Conservation (phyloP, 179 eudicot genomes). For the Silene vulgaris region DNA sequence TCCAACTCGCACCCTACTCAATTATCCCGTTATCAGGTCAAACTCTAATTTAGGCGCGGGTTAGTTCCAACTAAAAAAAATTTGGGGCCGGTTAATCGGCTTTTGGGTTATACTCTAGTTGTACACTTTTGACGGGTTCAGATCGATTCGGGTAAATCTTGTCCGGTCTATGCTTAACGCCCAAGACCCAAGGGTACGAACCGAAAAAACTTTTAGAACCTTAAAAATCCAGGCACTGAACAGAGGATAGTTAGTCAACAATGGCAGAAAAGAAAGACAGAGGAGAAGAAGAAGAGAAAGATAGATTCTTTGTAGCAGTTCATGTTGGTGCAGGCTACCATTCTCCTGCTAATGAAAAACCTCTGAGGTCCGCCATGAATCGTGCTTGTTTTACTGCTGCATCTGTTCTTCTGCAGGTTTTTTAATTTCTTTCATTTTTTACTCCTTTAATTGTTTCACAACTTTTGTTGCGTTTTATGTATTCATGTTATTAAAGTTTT, state of each 20-base stretch:
- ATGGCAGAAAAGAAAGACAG: constrained; percentile 23
- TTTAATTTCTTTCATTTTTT: constrained; percentile 11
- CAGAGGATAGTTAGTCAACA: not conserved
- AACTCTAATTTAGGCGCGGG: too few relatives aligned
- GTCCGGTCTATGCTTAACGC: too few relatives aligned
- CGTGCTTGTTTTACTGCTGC: constrained; percentile 91
- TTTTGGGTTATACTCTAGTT: too few relatives aligned
- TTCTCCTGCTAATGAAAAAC: constrained; percentile 67
- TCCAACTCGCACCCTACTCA: too few relatives aligned
- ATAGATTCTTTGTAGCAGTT: constrained; percentile 78
- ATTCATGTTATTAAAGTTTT: constrained; percentile 12
- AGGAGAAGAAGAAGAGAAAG: constrained; percentile 19
- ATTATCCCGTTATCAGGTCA: too few relatives aligned
- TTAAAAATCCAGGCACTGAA: not conserved
- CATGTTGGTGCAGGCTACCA: constrained; percentile 98
- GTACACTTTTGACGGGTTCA: too few relatives aligned
- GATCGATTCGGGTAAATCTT: too few relatives aligned
- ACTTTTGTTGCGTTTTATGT: not conserved
- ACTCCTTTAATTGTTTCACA: not conserved
- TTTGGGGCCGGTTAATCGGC: too few relatives aligned
- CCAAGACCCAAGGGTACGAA: too few relatives aligned
- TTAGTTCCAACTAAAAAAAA: too few relatives aligned
- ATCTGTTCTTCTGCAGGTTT: constrained; percentile 54
- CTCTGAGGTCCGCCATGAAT: constrained; percentile 71
- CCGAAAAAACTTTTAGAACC: too few relatives aligned